Percentiles rank a stretch among this genome's conserved stretches.
phyloP scores from a whole-genome alignment of 1,284 basidiomycete species.

The Microbotryomycetes sp. region DNA sequence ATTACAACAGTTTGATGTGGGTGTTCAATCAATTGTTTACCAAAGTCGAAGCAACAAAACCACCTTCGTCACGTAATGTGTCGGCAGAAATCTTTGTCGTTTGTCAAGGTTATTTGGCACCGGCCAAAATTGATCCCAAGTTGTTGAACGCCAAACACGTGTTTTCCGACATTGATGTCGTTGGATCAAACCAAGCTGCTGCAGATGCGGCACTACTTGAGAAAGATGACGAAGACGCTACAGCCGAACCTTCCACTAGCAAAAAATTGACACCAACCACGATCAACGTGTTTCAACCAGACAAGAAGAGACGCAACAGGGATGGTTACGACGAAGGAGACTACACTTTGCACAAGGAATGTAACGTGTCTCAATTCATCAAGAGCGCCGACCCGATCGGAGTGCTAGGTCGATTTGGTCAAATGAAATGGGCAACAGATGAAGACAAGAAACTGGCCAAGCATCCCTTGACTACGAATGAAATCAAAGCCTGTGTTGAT shows the following conservation, averaged over 20 bases:
- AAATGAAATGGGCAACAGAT: slow-evolving; percentile 68
- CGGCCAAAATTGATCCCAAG: slow-evolving; percentile 93
- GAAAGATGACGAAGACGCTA: slow-evolving; percentile 10
- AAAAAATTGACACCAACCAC: slow-evolving; percentile 50
- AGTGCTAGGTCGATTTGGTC: slow-evolving; percentile 74
- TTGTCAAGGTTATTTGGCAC: slow-evolving; percentile 90
- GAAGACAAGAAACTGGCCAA: slow-evolving; percentile 79
- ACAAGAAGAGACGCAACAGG: slow-evolving; percentile 87
- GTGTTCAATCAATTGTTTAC: slow-evolving; percentile 96
- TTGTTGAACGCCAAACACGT: slow-evolving; percentile 97
- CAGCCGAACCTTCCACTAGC: slow-evolving; percentile 23
- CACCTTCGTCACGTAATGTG: slow-evolving; percentile 95
- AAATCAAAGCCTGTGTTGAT: slow-evolving; percentile 73
- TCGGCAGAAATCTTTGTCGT: slow-evolving; percentile 99
- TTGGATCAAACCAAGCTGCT: slow-evolving; percentile 12
- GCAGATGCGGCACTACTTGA: neutral
- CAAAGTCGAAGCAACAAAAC: slow-evolving; percentile 97
- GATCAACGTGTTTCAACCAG: slow-evolving; percentile 88
- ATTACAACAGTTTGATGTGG: slow-evolving; percentile 99
- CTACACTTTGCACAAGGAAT: slow-evolving; percentile 78
- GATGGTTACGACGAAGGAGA: slow-evolving; percentile 96
- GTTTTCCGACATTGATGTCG: slow-evolving; percentile 74
- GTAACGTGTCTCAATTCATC: slow-evolving; percentile 65
- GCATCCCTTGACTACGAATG: slow-evolving; percentile 64
- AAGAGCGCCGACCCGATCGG: slow-evolving; percentile 62